Conservation (phyloP, 2,329 filamentous ascomycete genomes). For the Tolypocladium sp. region DNA sequence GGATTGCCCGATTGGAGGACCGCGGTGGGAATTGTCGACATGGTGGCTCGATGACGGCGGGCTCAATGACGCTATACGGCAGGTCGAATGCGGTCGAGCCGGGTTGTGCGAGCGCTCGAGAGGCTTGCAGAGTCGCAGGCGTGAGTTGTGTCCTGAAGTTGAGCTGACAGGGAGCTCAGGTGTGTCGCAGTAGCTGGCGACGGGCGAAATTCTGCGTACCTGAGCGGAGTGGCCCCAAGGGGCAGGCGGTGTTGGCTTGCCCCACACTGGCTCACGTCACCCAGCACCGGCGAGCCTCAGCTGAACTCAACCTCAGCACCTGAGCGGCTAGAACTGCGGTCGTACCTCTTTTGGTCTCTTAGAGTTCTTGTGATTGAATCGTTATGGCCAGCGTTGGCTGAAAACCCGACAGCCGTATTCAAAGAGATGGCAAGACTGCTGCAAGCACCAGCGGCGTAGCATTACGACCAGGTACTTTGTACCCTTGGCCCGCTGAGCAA, state of each 20-base stretch:
- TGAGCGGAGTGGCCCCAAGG: background rate
- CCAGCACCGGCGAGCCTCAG: background rate
- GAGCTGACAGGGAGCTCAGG: background rate
- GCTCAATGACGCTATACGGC: background rate
- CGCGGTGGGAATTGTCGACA: slow-evolving; percentile 77
- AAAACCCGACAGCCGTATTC: background rate
- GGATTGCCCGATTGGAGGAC: slow-evolving; percentile 70
- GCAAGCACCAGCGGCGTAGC: background rate
- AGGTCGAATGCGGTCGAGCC: background rate
- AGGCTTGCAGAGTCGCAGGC: background rate
- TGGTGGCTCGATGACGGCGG: slow-evolving; percentile 23
- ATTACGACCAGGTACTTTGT: no score
- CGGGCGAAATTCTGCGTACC: background rate
- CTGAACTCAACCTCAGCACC: background rate
- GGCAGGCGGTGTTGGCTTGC: background rate
- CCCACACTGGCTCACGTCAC: background rate
- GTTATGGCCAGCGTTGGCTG: background rate
- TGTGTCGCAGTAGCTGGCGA: background rate
- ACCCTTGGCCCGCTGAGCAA: background rate
- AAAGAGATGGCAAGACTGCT: background rate
- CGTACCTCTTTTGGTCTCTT: background rate
- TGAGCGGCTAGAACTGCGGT: background rate
- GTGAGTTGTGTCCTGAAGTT: background rate
- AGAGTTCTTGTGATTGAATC: background rate
- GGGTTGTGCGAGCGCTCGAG: background rate